Base-by-base conservation (phyloP, 768 basidiomycete genomes). In the Mycena leptocephala region DNA sequence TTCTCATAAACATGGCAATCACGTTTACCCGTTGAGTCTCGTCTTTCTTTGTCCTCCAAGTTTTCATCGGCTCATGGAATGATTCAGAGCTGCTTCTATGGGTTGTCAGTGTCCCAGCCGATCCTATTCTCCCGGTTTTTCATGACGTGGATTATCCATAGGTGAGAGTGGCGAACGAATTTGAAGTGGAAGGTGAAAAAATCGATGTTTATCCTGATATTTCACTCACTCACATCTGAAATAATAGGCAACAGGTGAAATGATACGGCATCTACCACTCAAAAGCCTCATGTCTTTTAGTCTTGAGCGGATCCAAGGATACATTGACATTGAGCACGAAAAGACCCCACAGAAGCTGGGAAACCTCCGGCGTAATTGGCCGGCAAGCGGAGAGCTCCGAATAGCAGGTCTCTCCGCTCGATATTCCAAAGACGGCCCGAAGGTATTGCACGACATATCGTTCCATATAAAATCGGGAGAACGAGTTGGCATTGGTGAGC, bases 301-400 rank as follows among this genome's bases (percentile, higher is more conserved):
- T 74, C 56, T 79, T 11, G 78, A 79, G 62, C 74, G 77, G 5
- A 76, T 78, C 43, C 64, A 72, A 22, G 43, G 48, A 13, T 90
- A 88, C 78, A 76, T 90, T 22, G 74, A 83, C 26, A 88, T 89
- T 71, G 88, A 89, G 32, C 85, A 86, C 48, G 88, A 90, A 76
- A 84, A 87, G 4, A 64, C 75, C 70, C 81, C 7, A 80, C 82
- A 0, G 67, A 75, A 5, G 64, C 73, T 0, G 86, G 85, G 32
- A 81, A 79, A 33, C 90, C 89, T 3, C 88, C 90, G 1, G 89
- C 89, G 0, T 86, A 88, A n/a, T 55, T 90, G 90, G 89, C 89
- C 89, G 0, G 83, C 89, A 2, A 87, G 87, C 0, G 90, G 90
- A 16, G 79, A 84, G 20, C 83, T 90, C 62, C 73, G 81, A 22